Evolutionary conservation across 1,284 basidiomycete genomes (phyloP).

Genomic region (Neonothopanus nambi): DNA sequence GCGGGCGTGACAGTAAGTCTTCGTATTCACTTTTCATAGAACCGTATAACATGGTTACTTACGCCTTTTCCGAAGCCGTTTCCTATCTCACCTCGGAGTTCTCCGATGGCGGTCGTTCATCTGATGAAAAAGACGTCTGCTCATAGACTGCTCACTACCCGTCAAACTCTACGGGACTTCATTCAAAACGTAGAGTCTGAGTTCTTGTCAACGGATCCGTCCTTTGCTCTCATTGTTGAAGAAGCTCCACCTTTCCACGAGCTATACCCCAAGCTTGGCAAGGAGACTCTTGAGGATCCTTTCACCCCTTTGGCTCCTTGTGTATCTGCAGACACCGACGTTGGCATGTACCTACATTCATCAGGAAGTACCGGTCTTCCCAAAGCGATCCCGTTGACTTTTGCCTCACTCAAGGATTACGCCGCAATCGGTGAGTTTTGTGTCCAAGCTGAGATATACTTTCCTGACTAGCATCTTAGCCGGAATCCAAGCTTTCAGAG

Average conservation of each 20-base stretch:
- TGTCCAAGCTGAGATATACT: too few relatives aligned
- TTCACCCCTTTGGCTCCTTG: constrained; percentile 24
- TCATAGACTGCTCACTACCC: constrained; percentile 33
- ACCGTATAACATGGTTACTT: background rate
- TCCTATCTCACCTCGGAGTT: constrained; percentile 30
- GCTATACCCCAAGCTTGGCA: constrained; percentile 1
- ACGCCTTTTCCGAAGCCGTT: constrained; percentile 23
- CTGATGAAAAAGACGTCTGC: constrained; percentile 20
- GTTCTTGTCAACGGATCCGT: constrained; percentile 8
- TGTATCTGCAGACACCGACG: constrained; percentile 24
- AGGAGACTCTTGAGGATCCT: background rate
- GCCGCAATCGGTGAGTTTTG: too few relatives aligned
- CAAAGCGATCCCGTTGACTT: constrained; percentile 13
- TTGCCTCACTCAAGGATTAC: background rate
- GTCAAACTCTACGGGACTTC: constrained; percentile 24
- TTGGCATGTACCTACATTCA: constrained; percentile 12
- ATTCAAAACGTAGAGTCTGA: constrained; percentile 27
- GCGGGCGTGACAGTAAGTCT: constrained; percentile 32
- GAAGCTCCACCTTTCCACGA: constrained; percentile 18
- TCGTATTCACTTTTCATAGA: background rate
- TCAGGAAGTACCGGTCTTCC: constrained; percentile 16
- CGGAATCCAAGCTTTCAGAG: too few relatives aligned
- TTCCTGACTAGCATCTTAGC: too few relatives aligned
- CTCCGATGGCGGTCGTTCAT: background rate
- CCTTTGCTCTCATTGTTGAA: constrained; percentile 27